A percentile compares a stretch with the other conserved stretches of the same genome.
Conservation (phyloP, 352 stramenopile genomes). For the Phytophthora pisi region DNA sequence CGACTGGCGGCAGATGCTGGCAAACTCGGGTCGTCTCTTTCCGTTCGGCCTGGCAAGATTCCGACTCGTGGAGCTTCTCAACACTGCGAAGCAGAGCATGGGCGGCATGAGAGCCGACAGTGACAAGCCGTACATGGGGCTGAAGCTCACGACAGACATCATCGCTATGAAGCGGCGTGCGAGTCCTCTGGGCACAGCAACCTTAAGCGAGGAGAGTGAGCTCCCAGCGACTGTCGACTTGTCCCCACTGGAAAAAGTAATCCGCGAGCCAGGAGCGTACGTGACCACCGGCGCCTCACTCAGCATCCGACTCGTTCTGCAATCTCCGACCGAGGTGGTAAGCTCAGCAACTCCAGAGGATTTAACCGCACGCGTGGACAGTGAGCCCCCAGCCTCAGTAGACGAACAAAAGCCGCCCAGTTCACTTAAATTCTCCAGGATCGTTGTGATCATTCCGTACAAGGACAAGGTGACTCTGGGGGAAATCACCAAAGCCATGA, state of each 20-base stretch:
- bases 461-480: conserved; percentile 58
- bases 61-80: conserved; percentile 62
- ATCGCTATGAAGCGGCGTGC: conserved; percentile 58
- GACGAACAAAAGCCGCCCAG: neutral
- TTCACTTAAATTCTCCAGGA: conserved; percentile 59
- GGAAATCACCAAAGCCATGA: conserved; percentile 61
- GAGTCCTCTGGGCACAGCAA: conserved; percentile 45
- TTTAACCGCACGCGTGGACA: neutral
- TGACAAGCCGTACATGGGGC: conserved; percentile 37
- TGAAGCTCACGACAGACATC: conserved; percentile 63
- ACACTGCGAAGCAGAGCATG: conserved; percentile 29
- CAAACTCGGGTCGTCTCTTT: conserved; percentile 50
- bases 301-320: conserved; percentile 48
- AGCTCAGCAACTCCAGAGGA: neutral
- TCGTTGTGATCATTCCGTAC: conserved; percentile 89
- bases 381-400: neutral
- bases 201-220: conserved; percentile 32
- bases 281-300: conserved; percentile 47
- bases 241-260: conserved; percentile 42
- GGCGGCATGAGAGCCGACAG: conserved; percentile 10
- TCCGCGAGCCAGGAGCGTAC: conserved; percentile 69
- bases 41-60: conserved; percentile 64
- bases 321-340: conserved; percentile 37
- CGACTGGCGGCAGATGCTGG: conserved; percentile 56
- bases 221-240: conserved; percentile 31